These are phyloP conservation scores for Rhynchospora breviuscula DNA, from an alignment of 176 grass and related monocot genomes.

Conservation along the genomic window DNA sequence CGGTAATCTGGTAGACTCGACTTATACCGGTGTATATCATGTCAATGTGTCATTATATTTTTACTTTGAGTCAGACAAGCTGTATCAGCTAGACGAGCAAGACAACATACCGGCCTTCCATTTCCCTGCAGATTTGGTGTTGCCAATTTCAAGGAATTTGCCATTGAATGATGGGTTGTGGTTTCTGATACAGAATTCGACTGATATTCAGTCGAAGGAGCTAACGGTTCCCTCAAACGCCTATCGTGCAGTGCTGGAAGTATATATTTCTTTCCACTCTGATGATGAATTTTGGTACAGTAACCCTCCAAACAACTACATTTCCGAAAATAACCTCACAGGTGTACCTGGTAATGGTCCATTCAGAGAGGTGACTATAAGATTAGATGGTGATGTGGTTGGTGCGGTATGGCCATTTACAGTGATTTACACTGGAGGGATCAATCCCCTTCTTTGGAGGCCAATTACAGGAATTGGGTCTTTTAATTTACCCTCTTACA, in stretches of 20 bases:
- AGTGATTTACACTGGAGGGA: constrained; percentile 66
- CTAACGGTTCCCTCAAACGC: constrained; percentile 47
- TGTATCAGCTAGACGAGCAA: not conserved
- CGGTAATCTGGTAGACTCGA: constrained; percentile 60
- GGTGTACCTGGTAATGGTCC: constrained; percentile 32
- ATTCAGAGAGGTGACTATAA: constrained; percentile 41
- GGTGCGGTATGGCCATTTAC: constrained; percentile 70
- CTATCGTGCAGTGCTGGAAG: constrained; percentile 54
- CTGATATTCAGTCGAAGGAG: constrained; percentile 34
- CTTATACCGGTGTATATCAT: constrained; percentile 58
- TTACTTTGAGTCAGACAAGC: constrained; percentile 27
- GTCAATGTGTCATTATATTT: constrained; percentile 62
- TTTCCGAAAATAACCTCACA: constrained; percentile 33
- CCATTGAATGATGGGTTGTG: constrained; percentile 48
- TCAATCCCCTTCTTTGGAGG: constrained; percentile 59
- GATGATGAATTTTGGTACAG: constrained; percentile 54
- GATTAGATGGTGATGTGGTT: constrained; percentile 37
- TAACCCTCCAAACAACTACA: constrained; percentile 43
- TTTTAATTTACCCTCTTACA: constrained; percentile 70
- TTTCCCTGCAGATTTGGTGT: constrained; percentile 33
- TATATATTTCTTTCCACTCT: constrained; percentile 56
- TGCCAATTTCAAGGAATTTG: constrained; percentile 51
- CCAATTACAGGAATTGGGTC: constrained; percentile 78
- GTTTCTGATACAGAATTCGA: constrained; percentile 39
- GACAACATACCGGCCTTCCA: not conserved